Evolutionary conservation across 768 basidiomycete genomes (phyloP), one percentile per base, ranked within the genome.

Genomic region (Rubroboletus satanas): DNA sequence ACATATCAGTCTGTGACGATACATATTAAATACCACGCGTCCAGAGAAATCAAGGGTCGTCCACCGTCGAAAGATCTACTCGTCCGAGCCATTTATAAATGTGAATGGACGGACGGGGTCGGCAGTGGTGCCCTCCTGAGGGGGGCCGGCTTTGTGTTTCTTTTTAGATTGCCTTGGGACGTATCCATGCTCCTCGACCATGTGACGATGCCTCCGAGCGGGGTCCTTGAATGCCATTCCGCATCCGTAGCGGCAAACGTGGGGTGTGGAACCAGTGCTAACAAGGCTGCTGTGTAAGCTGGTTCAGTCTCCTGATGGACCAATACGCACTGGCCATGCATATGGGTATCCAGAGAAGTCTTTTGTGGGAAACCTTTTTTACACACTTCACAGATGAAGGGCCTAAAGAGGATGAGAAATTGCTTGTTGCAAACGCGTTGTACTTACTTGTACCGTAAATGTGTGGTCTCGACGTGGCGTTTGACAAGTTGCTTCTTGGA

Each of bases 401-500:
- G 79, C 62, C 84, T 85, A 55, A 41, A 48, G 43, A 51, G 33
- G 51, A 57, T 60, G 57, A 65, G 63, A 53, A 42, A 37, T 26
- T n/a, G 42, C 45, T 48, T 43, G n/a, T 36, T n/a, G 50, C 46
- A 43, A 63, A 51, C 32, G 38, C 37, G 36, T 37, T n/a, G 63
- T 38, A 57, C 82, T 56, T 56, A 83, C 86, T 81, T 83, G 60
- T 81, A 75, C 48, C 79, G 75, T 44, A 88, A 65, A 63, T 87
- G 86, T 14, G 79, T 81, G 9, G 80, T 80, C 66, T 83, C 77
- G 45, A 88, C 75, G 66, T 88, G 86, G 28, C 86, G 77, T 66
- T 85, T 86, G 54, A 87, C 82, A 41, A 85, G 75, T 64, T 86
- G 85, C 66, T 83, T 85, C 63, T 83, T 82, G 26, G 77, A 73